phyloP scores from a whole-genome alignment of 2,329 filamentous ascomycete species.

The Parascedosporium putredinis region DNA sequence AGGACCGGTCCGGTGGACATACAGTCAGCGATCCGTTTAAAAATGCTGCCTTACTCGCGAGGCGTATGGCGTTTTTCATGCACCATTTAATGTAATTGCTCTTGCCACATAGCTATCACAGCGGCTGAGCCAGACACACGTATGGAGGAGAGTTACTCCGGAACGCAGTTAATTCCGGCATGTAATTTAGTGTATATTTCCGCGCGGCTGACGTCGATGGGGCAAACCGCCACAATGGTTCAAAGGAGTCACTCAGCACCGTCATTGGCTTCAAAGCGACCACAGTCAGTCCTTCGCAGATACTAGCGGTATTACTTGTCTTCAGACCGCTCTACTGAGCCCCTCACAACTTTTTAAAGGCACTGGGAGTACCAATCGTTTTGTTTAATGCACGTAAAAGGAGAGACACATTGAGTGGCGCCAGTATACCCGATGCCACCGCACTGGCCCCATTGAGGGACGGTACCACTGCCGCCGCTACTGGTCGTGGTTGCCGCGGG shows the following conservation, averaged over 20 bases:
- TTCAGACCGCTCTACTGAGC: too few species aligned
- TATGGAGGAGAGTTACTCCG: too few species aligned
- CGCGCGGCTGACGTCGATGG: too few species aligned
- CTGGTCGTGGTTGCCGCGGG: background rate
- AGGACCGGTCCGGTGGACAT: conserved; percentile 1
- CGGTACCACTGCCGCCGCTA: background rate
- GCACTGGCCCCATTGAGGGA: conserved; percentile 22
- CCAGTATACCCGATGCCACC: conserved; percentile 34
- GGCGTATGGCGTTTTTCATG: conserved; percentile 8
- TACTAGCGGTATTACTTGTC: too few species aligned
- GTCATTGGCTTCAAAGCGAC: too few species aligned
- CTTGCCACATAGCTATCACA: too few species aligned
- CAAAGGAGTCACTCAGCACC: too few species aligned
- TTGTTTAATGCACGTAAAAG: conserved; percentile 25
- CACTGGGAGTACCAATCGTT: conserved; percentile 30
- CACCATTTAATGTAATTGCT: conserved; percentile 5
- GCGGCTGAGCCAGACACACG: too few species aligned
- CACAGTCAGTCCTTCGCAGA: too few species aligned
- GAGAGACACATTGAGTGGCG: conserved; percentile 31
- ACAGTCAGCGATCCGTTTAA: conserved; percentile 4
- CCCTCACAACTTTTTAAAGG: conserved; percentile 4
- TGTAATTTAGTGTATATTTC: too few species aligned
- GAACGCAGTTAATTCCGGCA: too few species aligned
- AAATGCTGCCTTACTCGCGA: background rate
- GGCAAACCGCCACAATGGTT: too few species aligned